Percentiles rank a stretch among this genome's conserved stretches.
Conservation (phyloP, 2,329 filamentous ascomycete species). For the Dactylellina leptospora region DNA sequence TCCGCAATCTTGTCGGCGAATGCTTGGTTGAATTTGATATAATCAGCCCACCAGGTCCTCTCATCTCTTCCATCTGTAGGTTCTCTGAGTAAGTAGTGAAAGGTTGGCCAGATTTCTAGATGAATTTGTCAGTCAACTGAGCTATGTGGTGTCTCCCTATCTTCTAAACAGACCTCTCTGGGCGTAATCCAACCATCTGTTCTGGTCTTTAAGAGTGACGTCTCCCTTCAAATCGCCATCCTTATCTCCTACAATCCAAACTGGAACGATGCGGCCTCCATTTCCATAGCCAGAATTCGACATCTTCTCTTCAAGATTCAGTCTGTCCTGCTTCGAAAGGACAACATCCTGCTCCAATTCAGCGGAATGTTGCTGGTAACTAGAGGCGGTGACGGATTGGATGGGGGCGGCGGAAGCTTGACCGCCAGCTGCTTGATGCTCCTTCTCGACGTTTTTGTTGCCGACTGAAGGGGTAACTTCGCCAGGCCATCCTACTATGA, state of each 20-base stretch:
- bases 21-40: conserved; percentile 88
- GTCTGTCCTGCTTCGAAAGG: conserved; percentile 75
- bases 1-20: conserved; percentile 90
- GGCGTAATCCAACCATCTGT: conserved; percentile 86
- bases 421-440: conserved; percentile 54
- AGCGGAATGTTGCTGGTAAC: conserved; percentile 37
- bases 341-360: conserved; percentile 70
- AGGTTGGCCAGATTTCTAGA: conserved; percentile 82
- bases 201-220: conserved; percentile 80
- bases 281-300: conserved; percentile 27
- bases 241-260: conserved; percentile 84
- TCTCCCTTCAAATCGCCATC: conserved; percentile 71
- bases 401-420: conserved; percentile 47
- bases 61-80: conserved; percentile 84
- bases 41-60: conserved; percentile 87
- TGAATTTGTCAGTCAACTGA: conserved; percentile 21
- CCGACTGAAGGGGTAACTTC: conserved; percentile 67
- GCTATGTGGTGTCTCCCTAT: not conserved
- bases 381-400: conserved; percentile 24
- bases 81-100: conserved; percentile 93
- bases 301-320: conserved; percentile 74
- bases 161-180: conserved; percentile 67
- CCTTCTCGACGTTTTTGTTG: conserved; percentile 49
- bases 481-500: conserved; percentile 91
- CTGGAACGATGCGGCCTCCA: conserved; percentile 76